Evolutionary conservation across 306 rosid genomes (phyloP).

Genomic region (Citrullus amarus): DNA sequence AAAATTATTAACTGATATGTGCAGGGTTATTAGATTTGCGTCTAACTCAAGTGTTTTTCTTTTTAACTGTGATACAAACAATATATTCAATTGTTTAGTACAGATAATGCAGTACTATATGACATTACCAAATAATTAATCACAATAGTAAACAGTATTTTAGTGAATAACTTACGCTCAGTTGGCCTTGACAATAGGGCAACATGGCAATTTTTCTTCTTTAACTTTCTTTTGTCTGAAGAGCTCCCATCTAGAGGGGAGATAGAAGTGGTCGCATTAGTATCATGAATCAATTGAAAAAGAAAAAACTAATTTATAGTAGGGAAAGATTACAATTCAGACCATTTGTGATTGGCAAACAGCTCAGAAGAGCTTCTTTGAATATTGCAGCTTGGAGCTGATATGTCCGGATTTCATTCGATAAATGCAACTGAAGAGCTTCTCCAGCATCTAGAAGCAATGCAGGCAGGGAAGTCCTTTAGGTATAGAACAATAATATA

Average conservation of each 20-base stretch:
- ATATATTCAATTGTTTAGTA: not conserved
- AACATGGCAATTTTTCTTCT: slow-evolving; percentile 55
- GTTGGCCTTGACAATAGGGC: slow-evolving; percentile 74
- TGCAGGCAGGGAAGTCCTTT: not conserved
- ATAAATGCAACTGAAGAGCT: slow-evolving; percentile 47
- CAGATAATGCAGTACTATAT: not conserved
- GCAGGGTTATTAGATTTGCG: not conserved
- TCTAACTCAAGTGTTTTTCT: not conserved
- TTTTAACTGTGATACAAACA: not conserved
- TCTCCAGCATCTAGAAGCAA: slow-evolving; percentile 43
- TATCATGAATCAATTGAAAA: not conserved
- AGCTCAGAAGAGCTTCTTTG: slow-evolving; percentile 57
- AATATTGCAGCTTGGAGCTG: slow-evolving; percentile 77
- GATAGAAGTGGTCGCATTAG: slow-evolving; percentile 13
- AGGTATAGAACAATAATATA: not conserved
- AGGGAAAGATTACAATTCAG: slow-evolving; percentile 13
- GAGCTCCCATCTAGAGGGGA: slow-evolving; percentile 34
- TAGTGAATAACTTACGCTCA: slow-evolving; percentile 53
- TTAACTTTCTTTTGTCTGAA: slow-evolving; percentile 21
- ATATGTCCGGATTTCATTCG: slow-evolving; percentile 44
- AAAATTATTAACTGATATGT: not conserved
- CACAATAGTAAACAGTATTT: not conserved
- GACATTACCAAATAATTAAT: not conserved
- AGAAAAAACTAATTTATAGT: not conserved
- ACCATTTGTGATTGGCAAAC: slow-evolving; percentile 44